A percentile compares a stretch with the other conserved stretches of the same genome.
Evolutionary conservation across 2,329 filamentous ascomycete genomes (phyloP).

Genomic region (Calonectria leucothoes): DNA sequence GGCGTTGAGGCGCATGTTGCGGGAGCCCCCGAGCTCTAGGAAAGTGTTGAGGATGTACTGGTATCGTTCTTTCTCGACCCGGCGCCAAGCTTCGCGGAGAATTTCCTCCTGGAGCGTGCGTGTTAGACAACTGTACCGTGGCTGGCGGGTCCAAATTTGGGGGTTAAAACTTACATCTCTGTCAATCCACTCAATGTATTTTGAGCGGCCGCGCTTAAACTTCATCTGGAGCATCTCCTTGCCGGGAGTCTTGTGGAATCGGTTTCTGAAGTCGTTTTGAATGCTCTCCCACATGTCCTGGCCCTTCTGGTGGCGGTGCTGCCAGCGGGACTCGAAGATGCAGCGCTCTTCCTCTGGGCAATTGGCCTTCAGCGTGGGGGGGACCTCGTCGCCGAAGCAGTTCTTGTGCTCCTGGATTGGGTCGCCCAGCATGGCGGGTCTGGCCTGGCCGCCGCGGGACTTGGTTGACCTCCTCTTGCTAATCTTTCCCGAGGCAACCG

Average conservation of each 20-base stretch:
- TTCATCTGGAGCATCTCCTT: conserved; percentile 69
- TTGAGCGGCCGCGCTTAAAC: conserved; percentile 61
- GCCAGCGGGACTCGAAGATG: conserved; percentile 62
- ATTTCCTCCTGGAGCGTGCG: conserved; percentile 50
- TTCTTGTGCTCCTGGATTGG: conserved; percentile 49
- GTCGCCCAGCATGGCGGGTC: conserved; percentile 28
- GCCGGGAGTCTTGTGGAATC: conserved; percentile 51
- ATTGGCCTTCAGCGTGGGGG: conserved; percentile 55
- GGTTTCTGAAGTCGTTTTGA: conserved; percentile 52
- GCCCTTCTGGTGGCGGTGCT: conserved; percentile 59
- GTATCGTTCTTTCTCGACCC: conserved; percentile 57
- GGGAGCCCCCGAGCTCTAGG: conserved; percentile 61
- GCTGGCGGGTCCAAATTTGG: background rate
- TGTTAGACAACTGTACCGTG: conserved; percentile 15
- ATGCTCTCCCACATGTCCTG: conserved; percentile 71
- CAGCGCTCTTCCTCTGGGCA: conserved; percentile 61
- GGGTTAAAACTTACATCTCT: conserved; percentile 58
- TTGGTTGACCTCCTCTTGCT: conserved; percentile 44
- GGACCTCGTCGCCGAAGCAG: conserved; percentile 47
- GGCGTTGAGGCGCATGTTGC: conserved; percentile 60
- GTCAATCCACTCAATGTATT: conserved; percentile 60
- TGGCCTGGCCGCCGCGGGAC: conserved; percentile 21
- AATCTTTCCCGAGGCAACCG: conserved; percentile 37
- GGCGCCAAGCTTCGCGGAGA: conserved; percentile 53
- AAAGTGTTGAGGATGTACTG: conserved; percentile 56